Conservation (phyloP, 2,329 filamentous ascomycete genomes). For the Colletotrichum sp. region DNA sequence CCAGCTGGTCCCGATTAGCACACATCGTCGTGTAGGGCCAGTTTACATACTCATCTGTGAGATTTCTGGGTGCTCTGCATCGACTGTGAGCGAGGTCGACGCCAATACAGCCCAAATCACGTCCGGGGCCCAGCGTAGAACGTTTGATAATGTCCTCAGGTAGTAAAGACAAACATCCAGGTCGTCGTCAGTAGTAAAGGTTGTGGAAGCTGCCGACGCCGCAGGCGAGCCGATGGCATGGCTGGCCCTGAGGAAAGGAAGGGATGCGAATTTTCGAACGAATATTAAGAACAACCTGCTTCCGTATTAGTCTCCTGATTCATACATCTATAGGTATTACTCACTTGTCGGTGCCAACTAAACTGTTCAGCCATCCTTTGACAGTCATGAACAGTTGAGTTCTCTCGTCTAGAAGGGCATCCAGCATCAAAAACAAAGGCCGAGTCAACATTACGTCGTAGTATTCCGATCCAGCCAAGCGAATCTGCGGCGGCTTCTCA, state of each 20-base stretch:
- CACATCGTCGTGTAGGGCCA: neutral
- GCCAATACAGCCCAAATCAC: conserved; percentile 74
- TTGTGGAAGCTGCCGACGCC: conserved; percentile 29
- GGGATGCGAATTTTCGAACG: conserved; percentile 59
- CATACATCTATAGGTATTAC: conserved; percentile 19
- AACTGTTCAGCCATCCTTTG: conserved; percentile 78
- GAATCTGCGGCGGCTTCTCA: conserved; percentile 38
- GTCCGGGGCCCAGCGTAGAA: conserved; percentile 72
- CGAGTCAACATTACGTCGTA: conserved; percentile 79
- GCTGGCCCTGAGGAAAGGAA: conserved; percentile 54
- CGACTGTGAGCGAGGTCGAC: conserved; percentile 59
- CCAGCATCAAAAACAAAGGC: conserved; percentile 82
- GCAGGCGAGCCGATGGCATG: conserved; percentile 26
- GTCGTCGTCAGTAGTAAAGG: conserved; percentile 65
- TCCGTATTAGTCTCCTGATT: neutral
- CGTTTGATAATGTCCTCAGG: conserved; percentile 74
- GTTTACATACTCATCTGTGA: conserved; percentile 55
- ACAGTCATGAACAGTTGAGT: conserved; percentile 79
- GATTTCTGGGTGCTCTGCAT: conserved; percentile 49
- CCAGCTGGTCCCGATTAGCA: conserved; percentile 44
- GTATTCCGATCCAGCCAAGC: conserved; percentile 61
- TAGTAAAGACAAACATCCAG: conserved; percentile 81
- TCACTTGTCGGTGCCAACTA: conserved; percentile 68
- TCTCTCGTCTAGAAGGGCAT: conserved; percentile 74
- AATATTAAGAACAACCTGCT: conserved; percentile 66